Base-by-base conservation (phyloP, 2,329 filamentous ascomycete species). In the Fusarium oxysporum region DNA sequence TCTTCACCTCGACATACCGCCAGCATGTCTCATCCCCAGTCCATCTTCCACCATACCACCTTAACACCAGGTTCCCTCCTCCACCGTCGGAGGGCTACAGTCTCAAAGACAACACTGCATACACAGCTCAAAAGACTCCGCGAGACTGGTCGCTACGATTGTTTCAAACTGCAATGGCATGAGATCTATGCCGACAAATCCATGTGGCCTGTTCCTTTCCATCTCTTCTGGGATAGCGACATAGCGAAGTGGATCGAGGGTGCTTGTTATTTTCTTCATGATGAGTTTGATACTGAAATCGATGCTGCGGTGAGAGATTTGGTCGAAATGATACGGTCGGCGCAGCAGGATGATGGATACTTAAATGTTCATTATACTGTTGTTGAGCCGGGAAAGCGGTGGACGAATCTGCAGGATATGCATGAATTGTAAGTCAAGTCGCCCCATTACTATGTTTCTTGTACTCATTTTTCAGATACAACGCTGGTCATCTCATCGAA, bases 291-390 rank as follows among this genome's bases (percentile, higher is more conserved):
- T 41, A 53, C 21, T 3, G 65, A 69, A 45, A 68, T 77, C 8
- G 72, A 77, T 28, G 17, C 13, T 8, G 58, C 66, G 3, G 56
- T 77, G 1, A 62, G 48, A 70, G 83, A 91, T 62, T 77, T 91
- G n/a, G 88, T 89, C 1, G 81, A 83, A 1, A 90, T 89, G 85
- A 90, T 91, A 16, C 76, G 84, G 12, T 79, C 75, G 4, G 89
- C 90, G 1, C 89, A 91, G 79, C 85, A 88, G 59, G 78, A 81
- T 3, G 90, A 92, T 75, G 90, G 90, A 2, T 92, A 92, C 74
- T 76, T 92, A 28, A 91, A 91, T 74, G 86, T 90, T 11, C 89
- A 91, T 74, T 91, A 87, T 69, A 90, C 87, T 0, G 86, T 91
- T 0, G 86, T 90, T 3, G 87, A 88, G 47, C 88, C 87, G 0